phyloP scores from a whole-genome alignment of 495 filamentous ascomycete genomes.

The Penicillium lagena region DNA sequence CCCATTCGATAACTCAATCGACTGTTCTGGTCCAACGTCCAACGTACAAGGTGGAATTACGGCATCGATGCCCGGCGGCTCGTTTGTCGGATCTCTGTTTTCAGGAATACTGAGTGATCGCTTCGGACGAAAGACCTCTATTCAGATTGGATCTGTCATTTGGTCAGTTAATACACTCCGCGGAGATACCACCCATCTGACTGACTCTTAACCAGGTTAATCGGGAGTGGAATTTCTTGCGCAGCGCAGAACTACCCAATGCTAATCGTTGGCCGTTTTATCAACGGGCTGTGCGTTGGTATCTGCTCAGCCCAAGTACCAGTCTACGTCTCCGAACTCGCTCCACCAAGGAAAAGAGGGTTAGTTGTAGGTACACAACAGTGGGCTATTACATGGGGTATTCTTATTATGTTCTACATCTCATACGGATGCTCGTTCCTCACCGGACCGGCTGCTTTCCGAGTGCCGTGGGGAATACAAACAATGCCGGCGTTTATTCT shows the following conservation, averaged over 20 bases:
- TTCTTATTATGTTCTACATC: slow-evolving; percentile 65
- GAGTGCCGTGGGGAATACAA: slow-evolving; percentile 14
- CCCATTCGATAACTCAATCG: slow-evolving; percentile 21
- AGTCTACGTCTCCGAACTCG: slow-evolving; percentile 63
- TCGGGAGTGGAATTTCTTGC: slow-evolving; percentile 63
- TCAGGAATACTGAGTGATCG: slow-evolving; percentile 64
- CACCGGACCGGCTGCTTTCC: slow-evolving; percentile 23
- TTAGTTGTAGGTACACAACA: slow-evolving; percentile 62
- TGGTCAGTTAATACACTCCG: too few species aligned
- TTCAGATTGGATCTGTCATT: slow-evolving; percentile 57
- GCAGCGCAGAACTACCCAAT: slow-evolving; percentile 62
- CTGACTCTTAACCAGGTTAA: slow-evolving; percentile 33
- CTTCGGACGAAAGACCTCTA: slow-evolving; percentile 61
- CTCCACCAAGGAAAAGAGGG: slow-evolving; percentile 53
- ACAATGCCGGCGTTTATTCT: slow-evolving; percentile 47
- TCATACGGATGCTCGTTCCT: slow-evolving; percentile 47
- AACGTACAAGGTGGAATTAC: slow-evolving; percentile 55
- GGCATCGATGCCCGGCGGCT: slow-evolving; percentile 69
- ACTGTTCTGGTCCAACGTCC: slow-evolving; percentile 43
- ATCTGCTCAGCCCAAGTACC: slow-evolving; percentile 63
- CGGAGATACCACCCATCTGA: too few species aligned
- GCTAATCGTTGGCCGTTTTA: slow-evolving; percentile 55
- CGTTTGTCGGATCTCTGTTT: slow-evolving; percentile 62
- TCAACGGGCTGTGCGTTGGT: slow-evolving; percentile 61
- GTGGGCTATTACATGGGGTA: slow-evolving; percentile 75